Conservation (phyloP, 805 yeast genomes). For the Candida nitratophila region DNA sequence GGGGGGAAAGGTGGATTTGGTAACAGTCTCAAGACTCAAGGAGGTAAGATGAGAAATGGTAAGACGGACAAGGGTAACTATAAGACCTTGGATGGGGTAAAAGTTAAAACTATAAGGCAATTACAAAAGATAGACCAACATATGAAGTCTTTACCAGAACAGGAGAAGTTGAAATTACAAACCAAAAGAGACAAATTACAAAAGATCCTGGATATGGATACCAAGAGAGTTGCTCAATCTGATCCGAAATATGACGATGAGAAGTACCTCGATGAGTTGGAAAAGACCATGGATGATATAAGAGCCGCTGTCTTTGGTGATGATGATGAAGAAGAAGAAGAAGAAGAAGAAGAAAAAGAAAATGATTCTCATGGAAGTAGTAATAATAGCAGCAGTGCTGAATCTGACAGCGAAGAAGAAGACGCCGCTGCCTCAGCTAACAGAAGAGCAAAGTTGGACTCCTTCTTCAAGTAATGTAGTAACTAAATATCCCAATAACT, state of each 20-base stretch:
- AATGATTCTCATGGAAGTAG: too few species aligned
- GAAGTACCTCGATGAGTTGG: constrained; percentile 31
- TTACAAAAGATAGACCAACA: constrained; percentile 25
- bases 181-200: constrained; percentile 29
- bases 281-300: constrained; percentile 29
- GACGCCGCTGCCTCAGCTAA: background rate
- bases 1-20: constrained; percentile 54
- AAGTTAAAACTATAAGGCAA: constrained; percentile 28
- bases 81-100: constrained; percentile 34
- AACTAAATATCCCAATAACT: too few species aligned
- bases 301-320: constrained; percentile 17
- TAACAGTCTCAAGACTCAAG: constrained; percentile 32
- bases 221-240: constrained; percentile 9
- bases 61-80: constrained; percentile 19
- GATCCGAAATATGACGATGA: constrained; percentile 29
- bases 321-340: constrained; percentile 2
- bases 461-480: background rate
- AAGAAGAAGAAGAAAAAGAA: background rate
- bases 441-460: background rate
- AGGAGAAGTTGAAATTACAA: constrained; percentile 12
- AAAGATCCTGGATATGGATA: constrained; percentile 24
- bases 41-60: constrained; percentile 27
- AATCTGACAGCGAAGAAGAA: background rate
- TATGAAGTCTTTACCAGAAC: constrained; percentile 9
- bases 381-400: background rate